phyloP scores from a whole-genome alignment of 2,329 filamentous ascomycete species.

The Aschersonia sp. region DNA sequence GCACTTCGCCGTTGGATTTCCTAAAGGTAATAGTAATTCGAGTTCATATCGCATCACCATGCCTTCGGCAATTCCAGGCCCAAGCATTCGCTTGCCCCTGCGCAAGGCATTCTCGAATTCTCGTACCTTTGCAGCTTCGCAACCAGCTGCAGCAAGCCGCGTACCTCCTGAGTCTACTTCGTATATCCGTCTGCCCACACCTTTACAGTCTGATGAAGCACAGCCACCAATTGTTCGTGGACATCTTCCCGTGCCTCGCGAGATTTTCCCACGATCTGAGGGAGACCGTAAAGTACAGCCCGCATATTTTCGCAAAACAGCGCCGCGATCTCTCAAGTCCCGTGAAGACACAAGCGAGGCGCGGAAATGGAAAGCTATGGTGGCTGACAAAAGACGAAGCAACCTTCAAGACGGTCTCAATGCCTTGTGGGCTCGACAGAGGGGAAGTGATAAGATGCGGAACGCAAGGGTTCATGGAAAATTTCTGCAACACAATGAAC shows the following conservation, averaged over 20 bases:
- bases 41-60: slow-evolving; percentile 7
- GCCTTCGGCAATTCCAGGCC: slow-evolving; percentile 11
- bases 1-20: no score
- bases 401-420: slow-evolving; percentile 60
- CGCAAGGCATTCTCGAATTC: slow-evolving; percentile 11
- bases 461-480: slow-evolving; percentile 27
- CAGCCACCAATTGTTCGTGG: slow-evolving; percentile 47
- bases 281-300: slow-evolving; percentile 44
- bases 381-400: slow-evolving; percentile 57
- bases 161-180: slow-evolving; percentile 78
- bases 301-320: slow-evolving; percentile 46
- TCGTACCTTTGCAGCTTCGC: slow-evolving; percentile 19
- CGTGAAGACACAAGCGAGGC: slow-evolving; percentile 19
- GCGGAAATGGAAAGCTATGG: slow-evolving; percentile 51
- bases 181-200: slow-evolving; percentile 69
- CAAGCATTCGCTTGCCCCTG: slow-evolving; percentile 12
- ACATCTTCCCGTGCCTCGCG: slow-evolving; percentile 67
- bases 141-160: slow-evolving; percentile 27
- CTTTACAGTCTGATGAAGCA: slow-evolving; percentile 52
- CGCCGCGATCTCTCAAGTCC: slow-evolving; percentile 34
- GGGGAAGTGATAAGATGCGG: slow-evolving; percentile 21
- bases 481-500: slow-evolving; percentile 29
- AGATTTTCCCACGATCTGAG: slow-evolving; percentile 52
- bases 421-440: slow-evolving; percentile 54
- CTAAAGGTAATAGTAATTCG: no score